These are phyloP conservation scores for Zymoseptoria tritici DNA, from an alignment of 2,329 filamentous ascomycete species.

Conservation along the genomic window DNA sequence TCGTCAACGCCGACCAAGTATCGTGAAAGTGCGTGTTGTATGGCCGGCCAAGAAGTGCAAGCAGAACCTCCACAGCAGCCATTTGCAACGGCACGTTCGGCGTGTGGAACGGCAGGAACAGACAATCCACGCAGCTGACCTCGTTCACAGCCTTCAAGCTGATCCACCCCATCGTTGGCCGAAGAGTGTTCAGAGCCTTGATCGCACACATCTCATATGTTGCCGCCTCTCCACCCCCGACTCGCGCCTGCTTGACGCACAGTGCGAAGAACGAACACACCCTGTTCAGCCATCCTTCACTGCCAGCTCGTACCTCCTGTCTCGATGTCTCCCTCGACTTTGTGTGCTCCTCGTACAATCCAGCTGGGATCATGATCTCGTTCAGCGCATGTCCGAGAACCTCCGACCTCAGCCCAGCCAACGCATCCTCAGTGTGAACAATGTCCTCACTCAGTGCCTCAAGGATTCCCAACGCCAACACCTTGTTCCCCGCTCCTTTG, in stretches of 20 bases:
- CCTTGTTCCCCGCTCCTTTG: constrained; percentile 57
- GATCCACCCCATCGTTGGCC: constrained; percentile 78
- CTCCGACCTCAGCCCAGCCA: constrained; percentile 73
- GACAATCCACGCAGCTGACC: constrained; percentile 60
- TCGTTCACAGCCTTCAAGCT: constrained; percentile 73
- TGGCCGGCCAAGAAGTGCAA: constrained; percentile 33
- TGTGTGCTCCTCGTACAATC: constrained; percentile 60
- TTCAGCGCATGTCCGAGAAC: constrained; percentile 83
- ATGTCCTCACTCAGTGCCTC: constrained; percentile 92
- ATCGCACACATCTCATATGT: constrained; percentile 50
- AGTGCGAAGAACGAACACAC: constrained; percentile 66
- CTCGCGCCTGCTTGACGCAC: constrained; percentile 50
- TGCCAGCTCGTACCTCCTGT: constrained; percentile 63
- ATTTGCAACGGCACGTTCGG: constrained; percentile 66
- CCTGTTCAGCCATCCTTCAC: constrained; percentile 81
- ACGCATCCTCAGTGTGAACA: constrained; percentile 78
- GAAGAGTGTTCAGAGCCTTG: constrained; percentile 68
- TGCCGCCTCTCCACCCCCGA: constrained; percentile 40
- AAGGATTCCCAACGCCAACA: constrained; percentile 79
- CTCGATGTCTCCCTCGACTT: constrained; percentile 54
- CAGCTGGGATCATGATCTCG: constrained; percentile 80
- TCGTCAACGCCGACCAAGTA: constrained; percentile 24
- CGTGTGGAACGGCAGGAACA: constrained; percentile 64
- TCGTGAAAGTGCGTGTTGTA: constrained; percentile 64
- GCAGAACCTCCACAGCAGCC: constrained; percentile 41